These are phyloP conservation scores for Phytophthora agathidicida DNA, from an alignment of 352 stramenopile genomes.

Conservation along the genomic window DNA sequence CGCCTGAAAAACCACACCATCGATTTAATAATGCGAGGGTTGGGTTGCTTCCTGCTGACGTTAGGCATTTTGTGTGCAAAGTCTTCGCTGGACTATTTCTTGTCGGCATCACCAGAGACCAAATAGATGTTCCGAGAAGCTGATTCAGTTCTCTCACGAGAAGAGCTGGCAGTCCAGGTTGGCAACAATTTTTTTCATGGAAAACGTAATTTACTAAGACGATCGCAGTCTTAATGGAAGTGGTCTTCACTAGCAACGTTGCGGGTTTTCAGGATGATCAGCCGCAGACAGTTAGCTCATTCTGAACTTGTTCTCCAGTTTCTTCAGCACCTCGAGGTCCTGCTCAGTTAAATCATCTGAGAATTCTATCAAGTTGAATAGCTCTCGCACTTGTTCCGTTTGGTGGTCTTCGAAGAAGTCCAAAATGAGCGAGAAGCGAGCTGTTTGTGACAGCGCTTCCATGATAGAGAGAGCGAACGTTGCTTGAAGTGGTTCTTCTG, in stretches of 20 bases:
- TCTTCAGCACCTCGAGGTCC: slow-evolving; percentile 14
- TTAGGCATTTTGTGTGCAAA: slow-evolving; percentile 85
- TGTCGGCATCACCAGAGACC: slow-evolving; percentile 46
- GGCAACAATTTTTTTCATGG: slow-evolving; percentile 16
- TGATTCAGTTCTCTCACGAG: not conserved
- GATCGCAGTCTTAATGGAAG: slow-evolving; percentile 22
- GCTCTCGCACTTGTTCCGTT: slow-evolving; percentile 43
- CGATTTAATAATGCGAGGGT: slow-evolving; percentile 79
- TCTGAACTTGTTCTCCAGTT: slow-evolving; percentile 28
- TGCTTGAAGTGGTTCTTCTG: slow-evolving; percentile 12
- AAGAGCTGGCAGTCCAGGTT: not conserved
- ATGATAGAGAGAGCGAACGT: slow-evolving; percentile 51
- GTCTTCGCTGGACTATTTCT: slow-evolving; percentile 87
- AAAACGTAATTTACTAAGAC: slow-evolving; percentile 37
- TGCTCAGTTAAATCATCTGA: not conserved
- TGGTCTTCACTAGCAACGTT: not conserved
- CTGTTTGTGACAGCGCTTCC: slow-evolving; percentile 47
- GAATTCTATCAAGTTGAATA: slow-evolving; percentile 27
- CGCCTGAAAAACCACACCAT: slow-evolving; percentile 88
- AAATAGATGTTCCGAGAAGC: slow-evolving; percentile 22
- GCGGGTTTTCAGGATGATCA: too few relatives aligned
- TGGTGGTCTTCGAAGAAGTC: slow-evolving; percentile 82
- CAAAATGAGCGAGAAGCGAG: slow-evolving; percentile 63
- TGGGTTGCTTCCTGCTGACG: slow-evolving; percentile 85
- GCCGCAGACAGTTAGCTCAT: not conserved